Conservation (phyloP, 371 early-diverging fungal species). For the Parasitella parasitica region DNA sequence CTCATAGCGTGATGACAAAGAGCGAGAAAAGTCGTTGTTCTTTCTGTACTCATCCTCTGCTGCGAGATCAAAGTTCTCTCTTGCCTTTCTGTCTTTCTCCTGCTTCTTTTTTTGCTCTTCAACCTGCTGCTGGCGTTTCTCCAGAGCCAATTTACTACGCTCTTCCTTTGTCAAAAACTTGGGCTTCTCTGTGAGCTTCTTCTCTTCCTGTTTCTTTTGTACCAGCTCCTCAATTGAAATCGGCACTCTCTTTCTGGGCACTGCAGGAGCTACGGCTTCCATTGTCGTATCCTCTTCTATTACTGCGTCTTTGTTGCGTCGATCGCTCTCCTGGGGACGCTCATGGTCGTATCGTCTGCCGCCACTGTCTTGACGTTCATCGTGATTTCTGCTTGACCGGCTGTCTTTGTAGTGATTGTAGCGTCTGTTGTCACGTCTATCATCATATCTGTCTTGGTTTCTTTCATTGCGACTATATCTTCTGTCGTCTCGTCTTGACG, state of each 20-base stretch:
- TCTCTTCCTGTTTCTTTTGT: conserved; percentile 63
- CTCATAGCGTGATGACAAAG: conserved; percentile 26
- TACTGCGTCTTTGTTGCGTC: conserved; percentile 8
- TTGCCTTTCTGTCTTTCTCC: conserved; percentile 62
- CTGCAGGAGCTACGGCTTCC: conserved; percentile 9
- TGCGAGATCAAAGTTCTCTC: conserved; percentile 58
- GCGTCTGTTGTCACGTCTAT: conserved; percentile 35
- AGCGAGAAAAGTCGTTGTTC: conserved; percentile 30
- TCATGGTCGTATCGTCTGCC: neutral
- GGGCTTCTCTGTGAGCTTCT: conserved; percentile 60
- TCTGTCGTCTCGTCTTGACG: conserved; percentile 20
- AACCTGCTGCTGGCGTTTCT: conserved; percentile 79
- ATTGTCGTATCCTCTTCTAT: conserved; percentile 19
- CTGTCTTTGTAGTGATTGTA: conserved; percentile 17
- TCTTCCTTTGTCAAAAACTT: conserved; percentile 92
- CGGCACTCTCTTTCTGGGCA: conserved; percentile 55
- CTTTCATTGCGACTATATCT: conserved; percentile 28
- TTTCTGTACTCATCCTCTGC: conserved; percentile 50
- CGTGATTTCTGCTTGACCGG: conserved; percentile 22
- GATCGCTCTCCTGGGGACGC: neutral
- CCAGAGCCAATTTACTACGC: conserved; percentile 84
- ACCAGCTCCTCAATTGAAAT: conserved; percentile 78
- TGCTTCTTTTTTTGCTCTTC: conserved; percentile 65
- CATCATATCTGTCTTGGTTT: conserved; percentile 25
- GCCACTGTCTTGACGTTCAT: neutral